Evolutionary conservation across 2,329 filamentous ascomycete genomes (phyloP).

Genomic region (Raffaelea arxii): DNA sequence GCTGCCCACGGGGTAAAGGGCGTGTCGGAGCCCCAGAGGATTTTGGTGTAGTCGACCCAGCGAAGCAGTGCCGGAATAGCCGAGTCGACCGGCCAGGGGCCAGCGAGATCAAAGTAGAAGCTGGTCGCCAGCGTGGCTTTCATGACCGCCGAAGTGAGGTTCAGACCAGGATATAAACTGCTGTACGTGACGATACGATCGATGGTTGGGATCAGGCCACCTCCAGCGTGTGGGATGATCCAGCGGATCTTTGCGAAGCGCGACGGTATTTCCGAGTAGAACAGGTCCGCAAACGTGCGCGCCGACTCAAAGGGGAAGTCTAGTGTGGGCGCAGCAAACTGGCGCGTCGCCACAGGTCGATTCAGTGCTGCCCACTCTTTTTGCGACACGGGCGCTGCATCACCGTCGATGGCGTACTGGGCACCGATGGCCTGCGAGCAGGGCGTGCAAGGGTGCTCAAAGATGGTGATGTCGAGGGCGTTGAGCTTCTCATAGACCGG

Average conservation of each 20-base stretch:
- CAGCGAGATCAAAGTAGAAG: slow-evolving; percentile 19
- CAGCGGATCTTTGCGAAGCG: slow-evolving; percentile 3
- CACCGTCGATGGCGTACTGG: slow-evolving; percentile 7
- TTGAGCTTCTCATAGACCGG: slow-evolving; percentile 39
- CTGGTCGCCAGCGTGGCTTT: slow-evolving; percentile 8
- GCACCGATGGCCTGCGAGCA: slow-evolving; percentile 20
- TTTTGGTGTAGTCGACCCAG: slow-evolving; percentile 15
- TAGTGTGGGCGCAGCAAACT: slow-evolving; percentile 7
- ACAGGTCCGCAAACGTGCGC: slow-evolving; percentile 11
- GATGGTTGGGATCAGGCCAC: background rate
- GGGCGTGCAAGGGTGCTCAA: slow-evolving; percentile 45
- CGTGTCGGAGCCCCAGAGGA: slow-evolving; percentile 15
- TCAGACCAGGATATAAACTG: slow-evolving; percentile 10
- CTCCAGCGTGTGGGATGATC: slow-evolving; percentile 7
- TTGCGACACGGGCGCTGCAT: background rate
- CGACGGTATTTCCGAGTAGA: background rate
- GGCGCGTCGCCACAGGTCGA: slow-evolving; percentile 10
- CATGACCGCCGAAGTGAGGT: slow-evolving; percentile 21
- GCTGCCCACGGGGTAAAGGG: slow-evolving; percentile 15
- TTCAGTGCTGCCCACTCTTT: slow-evolving; percentile 13
- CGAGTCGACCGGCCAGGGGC: slow-evolving; percentile 14
- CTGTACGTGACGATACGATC: slow-evolving; percentile 2
- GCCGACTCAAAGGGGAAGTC: slow-evolving; percentile 17
- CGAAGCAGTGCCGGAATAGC: slow-evolving; percentile 14
- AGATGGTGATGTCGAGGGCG: slow-evolving; percentile 33